Evolutionary conservation across 129 eudicot species (phyloP).

Genomic region (Flaveria ramosissima): DNA sequence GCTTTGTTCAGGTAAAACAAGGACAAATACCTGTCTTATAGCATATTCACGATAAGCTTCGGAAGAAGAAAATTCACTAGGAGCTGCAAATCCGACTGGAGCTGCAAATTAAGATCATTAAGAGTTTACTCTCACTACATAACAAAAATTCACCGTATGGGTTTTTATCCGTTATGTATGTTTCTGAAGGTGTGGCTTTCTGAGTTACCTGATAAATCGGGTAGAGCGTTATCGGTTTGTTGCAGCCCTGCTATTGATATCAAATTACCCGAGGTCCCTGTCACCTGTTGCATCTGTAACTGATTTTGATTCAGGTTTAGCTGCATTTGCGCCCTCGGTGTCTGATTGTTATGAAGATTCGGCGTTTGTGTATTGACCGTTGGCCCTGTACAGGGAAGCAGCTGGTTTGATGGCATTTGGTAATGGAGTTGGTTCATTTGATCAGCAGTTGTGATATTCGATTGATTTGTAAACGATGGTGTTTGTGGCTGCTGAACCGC

Average conservation of each 20-base stretch:
- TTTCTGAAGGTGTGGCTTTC: neutral
- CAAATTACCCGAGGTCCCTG: neutral
- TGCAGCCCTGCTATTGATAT: constrained; percentile 2
- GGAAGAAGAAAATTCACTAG: constrained; percentile 2
- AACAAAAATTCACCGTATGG: neutral
- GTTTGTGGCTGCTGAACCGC: constrained; percentile 19
- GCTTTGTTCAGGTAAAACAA: neutral
- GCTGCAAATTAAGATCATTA: constrained; percentile 21
- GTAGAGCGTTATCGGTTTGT: neutral
- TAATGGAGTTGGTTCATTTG: constrained; percentile 7
- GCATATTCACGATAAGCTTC: constrained; percentile 23
- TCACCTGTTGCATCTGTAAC: constrained; percentile 18
- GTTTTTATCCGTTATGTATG: neutral
- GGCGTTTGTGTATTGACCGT: constrained; percentile 5
- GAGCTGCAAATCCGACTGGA: constrained; percentile 4
- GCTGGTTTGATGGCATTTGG: constrained; percentile 5
- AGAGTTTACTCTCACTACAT: neutral
- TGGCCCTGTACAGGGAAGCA: constrained; percentile 14
- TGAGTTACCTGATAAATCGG: constrained; percentile 13
- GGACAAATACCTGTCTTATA: constrained; percentile 24
- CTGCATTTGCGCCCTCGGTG: neutral
- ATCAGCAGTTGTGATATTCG: neutral
- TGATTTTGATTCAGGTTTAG: no score
- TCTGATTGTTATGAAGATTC: neutral
- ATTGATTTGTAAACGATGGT: neutral